Evolutionary conservation across 176 grass and related monocot species (phyloP).

Genomic region (Elymus sibiricus): DNA sequence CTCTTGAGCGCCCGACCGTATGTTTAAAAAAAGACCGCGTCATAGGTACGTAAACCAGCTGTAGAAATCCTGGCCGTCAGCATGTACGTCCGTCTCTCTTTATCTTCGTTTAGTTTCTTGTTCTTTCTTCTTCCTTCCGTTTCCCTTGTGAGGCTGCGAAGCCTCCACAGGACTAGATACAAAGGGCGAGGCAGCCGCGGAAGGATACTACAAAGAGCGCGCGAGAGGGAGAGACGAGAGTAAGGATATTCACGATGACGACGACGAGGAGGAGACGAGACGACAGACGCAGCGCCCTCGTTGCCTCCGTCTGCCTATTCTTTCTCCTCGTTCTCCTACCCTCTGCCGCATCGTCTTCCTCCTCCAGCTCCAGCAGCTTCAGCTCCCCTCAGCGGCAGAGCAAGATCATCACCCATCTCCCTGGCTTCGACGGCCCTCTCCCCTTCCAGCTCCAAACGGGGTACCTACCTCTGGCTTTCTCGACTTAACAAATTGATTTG

Average conservation of each 20-base stretch:
- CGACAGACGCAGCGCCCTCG: background rate
- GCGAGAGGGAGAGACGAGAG: background rate
- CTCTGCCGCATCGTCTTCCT: background rate
- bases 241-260: background rate
- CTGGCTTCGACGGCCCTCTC: constrained; percentile 25
- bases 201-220: background rate
- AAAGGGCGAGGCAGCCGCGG: background rate
- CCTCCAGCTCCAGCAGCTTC: background rate
- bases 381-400: background rate
- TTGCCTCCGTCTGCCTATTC: background rate
- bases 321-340: background rate
- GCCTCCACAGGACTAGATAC: background rate
- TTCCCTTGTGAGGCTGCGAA: background rate
- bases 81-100: background rate
- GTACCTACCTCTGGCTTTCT: background rate
- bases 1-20: background rate
- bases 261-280: background rate
- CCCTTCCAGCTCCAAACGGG: constrained; percentile 39
- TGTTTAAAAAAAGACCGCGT: background rate
- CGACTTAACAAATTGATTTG: background rate
- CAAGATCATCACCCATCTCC: constrained; percentile 12
- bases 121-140: background rate
- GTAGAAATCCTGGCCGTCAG: background rate
- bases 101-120: background rate
- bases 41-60: background rate